These are phyloP conservation scores for Cercospora beticola DNA, from an alignment of 2,329 filamentous ascomycete species.

Conservation along the genomic window DNA sequence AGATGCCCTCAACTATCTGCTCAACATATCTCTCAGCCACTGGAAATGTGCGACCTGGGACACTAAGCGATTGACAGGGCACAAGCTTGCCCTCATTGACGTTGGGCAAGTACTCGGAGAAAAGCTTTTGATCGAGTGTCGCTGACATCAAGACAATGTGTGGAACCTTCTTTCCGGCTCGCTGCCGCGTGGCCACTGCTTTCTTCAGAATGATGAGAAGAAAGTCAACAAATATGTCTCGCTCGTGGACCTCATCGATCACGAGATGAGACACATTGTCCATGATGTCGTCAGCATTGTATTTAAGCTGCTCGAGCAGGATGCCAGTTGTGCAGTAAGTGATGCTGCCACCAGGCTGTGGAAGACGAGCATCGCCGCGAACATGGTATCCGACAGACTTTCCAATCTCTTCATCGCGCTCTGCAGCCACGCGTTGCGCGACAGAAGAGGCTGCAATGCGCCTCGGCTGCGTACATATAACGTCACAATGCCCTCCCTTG, in stretches of 20 bases:
- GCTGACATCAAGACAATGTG: conserved; percentile 53
- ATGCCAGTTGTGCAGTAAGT: conserved; percentile 54
- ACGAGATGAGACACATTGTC: conserved; percentile 49
- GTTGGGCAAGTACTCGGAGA: conserved; percentile 47
- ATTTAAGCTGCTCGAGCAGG: conserved; percentile 47
- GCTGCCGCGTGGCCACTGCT: conserved; percentile 40
- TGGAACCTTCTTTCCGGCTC: conserved; percentile 39
- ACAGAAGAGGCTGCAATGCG: conserved; percentile 51
- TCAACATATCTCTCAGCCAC: conserved; percentile 47
- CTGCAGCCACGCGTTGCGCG: conserved; percentile 48
- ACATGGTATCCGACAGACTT: conserved; percentile 50
- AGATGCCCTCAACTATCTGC: conserved; percentile 40
- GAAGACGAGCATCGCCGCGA: conserved; percentile 43
- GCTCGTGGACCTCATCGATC: conserved; percentile 55
- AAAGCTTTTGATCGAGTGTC: conserved; percentile 48
- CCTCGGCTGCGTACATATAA: conserved; percentile 53
- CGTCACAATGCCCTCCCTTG: conserved; percentile 47
- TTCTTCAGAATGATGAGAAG: conserved; percentile 49
- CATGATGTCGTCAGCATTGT: conserved; percentile 41
- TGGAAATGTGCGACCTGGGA: conserved; percentile 48
- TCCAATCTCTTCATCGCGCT: conserved; percentile 45
- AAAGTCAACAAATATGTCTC: conserved; percentile 48
- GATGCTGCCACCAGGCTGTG: conserved; percentile 43
- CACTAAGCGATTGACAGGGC: conserved; percentile 44
- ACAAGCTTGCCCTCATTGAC: conserved; percentile 33